Percentiles rank a stretch among this genome's conserved stretches.
phyloP scores from a whole-genome alignment of 495 filamentous ascomycete species.

The Lindgomyces ingoldianus region DNA sequence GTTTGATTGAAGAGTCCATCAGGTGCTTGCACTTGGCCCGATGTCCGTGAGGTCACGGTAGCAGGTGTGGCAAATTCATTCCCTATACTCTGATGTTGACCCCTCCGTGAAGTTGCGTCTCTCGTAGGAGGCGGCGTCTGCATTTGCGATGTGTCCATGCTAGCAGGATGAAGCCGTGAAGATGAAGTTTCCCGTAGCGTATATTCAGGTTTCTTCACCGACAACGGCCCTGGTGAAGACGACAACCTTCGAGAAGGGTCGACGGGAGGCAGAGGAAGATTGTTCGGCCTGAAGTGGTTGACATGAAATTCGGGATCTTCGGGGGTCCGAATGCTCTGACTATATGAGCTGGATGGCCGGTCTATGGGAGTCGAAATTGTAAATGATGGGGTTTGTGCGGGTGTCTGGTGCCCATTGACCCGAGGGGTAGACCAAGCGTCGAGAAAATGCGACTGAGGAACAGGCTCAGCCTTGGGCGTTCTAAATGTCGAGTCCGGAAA shows the following conservation, averaged over 20 bases:
- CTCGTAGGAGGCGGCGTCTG: conserved; percentile 68
- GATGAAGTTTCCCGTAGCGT: conserved; percentile 33
- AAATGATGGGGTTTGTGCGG: conserved; percentile 40
- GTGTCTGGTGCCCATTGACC: conserved; percentile 41
- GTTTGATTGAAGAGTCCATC: conserved; percentile 33
- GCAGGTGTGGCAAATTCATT: conserved; percentile 43
- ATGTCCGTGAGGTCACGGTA: conserved; percentile 42
- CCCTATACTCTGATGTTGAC: conserved; percentile 40
- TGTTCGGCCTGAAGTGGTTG: conserved; percentile 59
- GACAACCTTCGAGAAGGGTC: conserved; percentile 58
- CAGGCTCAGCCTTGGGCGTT: conserved; percentile 42
- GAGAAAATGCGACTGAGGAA: conserved; percentile 42
- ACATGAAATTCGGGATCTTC: conserved; percentile 51
- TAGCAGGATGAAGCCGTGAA: conserved; percentile 44
- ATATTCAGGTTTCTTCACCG: conserved; percentile 41
- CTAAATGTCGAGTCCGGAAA: conserved; percentile 38
- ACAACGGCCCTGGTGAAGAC: conserved; percentile 57
- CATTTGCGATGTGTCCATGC: conserved; percentile 56
- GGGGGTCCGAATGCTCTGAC: conserved; percentile 23
- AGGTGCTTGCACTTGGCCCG: conserved; percentile 10
- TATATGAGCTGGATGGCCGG: conserved; percentile 35
- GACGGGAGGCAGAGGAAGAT: conserved; percentile 56
- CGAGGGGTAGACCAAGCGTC: conserved; percentile 48
- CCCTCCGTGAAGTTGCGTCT: conserved; percentile 51
- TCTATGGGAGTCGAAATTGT: conserved; percentile 36